Evolutionary conservation across 176 grass and related monocot species (phyloP).

Genomic region (Aegilops umbellulata): DNA sequence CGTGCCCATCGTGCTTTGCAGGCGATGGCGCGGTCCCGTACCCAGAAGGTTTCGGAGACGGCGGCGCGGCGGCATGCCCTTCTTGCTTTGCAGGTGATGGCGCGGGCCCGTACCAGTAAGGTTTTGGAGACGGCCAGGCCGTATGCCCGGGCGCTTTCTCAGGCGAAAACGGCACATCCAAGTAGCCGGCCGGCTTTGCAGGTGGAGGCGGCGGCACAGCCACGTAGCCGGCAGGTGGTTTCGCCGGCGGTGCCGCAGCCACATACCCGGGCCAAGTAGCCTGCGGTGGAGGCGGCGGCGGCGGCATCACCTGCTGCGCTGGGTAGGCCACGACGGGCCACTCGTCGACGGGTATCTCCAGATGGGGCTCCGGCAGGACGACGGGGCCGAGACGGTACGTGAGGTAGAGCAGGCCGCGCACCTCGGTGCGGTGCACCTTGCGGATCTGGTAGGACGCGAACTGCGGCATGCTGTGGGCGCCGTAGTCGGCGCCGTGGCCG

Average conservation of each 20-base stretch:
- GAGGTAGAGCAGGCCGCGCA: constrained; percentile 51
- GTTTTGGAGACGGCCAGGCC: background rate
- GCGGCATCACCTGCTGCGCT: background rate
- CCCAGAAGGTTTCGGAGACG: background rate
- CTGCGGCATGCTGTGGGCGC: constrained; percentile 20
- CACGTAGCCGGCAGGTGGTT: background rate
- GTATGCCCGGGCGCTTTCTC: background rate
- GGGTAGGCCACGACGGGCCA: constrained; percentile 33
- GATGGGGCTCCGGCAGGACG: background rate
- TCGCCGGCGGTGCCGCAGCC: background rate
- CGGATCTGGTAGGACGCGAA: constrained; percentile 58
- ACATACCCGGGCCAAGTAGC: background rate
- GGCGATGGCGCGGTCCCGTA: background rate
- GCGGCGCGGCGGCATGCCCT: background rate
- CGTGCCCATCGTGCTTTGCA: background rate
- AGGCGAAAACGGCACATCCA: background rate
- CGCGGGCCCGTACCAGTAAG: background rate
- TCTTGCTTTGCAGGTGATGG: background rate
- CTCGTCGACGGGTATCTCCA: background rate
- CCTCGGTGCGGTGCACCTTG: constrained; percentile 45
- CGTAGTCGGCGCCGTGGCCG: background rate
- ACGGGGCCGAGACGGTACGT: constrained; percentile 56
- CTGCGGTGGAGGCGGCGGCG: background rate
- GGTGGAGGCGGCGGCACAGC: no score
- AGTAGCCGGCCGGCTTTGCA: background rate